Conservation (phyloP, 108 stramenopile genomes). For the Cyclotella kingstonii region DNA sequence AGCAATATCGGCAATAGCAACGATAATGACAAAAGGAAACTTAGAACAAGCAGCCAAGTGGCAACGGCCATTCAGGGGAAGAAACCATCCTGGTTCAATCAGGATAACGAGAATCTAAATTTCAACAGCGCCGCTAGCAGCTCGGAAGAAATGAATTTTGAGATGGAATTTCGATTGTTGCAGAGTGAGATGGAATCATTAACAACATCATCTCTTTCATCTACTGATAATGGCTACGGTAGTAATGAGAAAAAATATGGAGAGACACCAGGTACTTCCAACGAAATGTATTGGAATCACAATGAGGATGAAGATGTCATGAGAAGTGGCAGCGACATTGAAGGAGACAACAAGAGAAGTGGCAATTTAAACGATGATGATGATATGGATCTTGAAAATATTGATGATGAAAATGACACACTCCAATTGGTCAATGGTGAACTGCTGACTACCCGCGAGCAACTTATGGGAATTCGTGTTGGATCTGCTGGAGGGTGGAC, state of each 20-base stretch:
- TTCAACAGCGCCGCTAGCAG: too few species aligned
- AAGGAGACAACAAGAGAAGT: neutral
- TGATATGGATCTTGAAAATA: conserved; percentile 2
- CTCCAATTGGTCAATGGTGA: conserved; percentile 48
- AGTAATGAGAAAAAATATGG: conserved; percentile 2
- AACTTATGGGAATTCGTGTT: conserved; percentile 68
- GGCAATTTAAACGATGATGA: conserved; percentile 17
- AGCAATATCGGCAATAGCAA: conserved; percentile 5
- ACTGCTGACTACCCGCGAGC: conserved; percentile 50
- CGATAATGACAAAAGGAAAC: neutral
- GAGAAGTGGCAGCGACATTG: neutral
- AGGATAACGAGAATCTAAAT: too few species aligned
- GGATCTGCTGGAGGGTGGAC: conserved; percentile 79
- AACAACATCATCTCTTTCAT: neutral
- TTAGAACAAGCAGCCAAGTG: conserved; percentile 3
- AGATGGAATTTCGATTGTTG: conserved; percentile 54
- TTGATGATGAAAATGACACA: conserved; percentile 1
- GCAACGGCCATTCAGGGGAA: conserved; percentile 7
- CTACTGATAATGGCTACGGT: conserved; percentile 2
- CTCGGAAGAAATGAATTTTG: too few species aligned
- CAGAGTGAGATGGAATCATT: conserved; percentile 31
- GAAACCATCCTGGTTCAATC: conserved; percentile 54
- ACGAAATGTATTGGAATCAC: neutral
- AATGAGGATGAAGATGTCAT: conserved; percentile 15
- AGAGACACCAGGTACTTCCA: neutral